phyloP scores from a whole-genome alignment of 441 rosid genomes.

The Gossypium gossypioides region DNA sequence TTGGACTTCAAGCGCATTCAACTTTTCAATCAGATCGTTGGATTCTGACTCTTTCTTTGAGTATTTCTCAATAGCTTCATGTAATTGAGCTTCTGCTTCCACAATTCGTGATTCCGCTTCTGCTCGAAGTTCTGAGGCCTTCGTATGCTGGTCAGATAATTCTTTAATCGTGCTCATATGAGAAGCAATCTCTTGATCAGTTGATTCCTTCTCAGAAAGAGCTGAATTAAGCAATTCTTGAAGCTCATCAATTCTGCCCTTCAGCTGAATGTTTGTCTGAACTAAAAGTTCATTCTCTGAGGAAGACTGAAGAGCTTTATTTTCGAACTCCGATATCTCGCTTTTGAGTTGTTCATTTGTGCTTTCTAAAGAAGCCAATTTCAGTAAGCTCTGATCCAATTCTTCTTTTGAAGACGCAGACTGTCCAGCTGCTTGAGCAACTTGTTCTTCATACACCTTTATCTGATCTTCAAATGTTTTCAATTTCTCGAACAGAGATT shows the following conservation, averaged over 20 bases:
- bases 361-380: conserved; percentile 48
- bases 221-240: conserved; percentile 48
- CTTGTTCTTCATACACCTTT: conserved; percentile 39
- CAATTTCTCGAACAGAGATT: conserved; percentile 41
- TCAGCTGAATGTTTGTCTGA: conserved; percentile 72
- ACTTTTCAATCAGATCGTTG: conserved; percentile 47
- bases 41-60: conserved; percentile 44
- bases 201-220: conserved; percentile 58
- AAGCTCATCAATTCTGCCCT: conserved; percentile 59
- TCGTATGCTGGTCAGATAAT: conserved; percentile 52
- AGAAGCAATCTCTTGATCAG: conserved; percentile 43
- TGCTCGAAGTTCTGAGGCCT: conserved; percentile 46
- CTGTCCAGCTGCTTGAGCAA: conserved; percentile 34
- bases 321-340: conserved; percentile 50
- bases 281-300: conserved; percentile 63
- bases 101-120: conserved; percentile 31
- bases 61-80: conserved; percentile 44
- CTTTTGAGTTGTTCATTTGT: conserved; percentile 50
- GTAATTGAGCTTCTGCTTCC: conserved; percentile 36
- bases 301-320: conserved; percentile 42
- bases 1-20: conserved; percentile 46
- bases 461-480: conserved; percentile 38
- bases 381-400: conserved; percentile 44
- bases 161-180: conserved; percentile 35
- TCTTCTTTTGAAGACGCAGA: conserved; percentile 57